These are phyloP conservation scores for Cyberlindnera maclurae DNA, from an alignment of 805 yeast species.

Conservation along the genomic window DNA sequence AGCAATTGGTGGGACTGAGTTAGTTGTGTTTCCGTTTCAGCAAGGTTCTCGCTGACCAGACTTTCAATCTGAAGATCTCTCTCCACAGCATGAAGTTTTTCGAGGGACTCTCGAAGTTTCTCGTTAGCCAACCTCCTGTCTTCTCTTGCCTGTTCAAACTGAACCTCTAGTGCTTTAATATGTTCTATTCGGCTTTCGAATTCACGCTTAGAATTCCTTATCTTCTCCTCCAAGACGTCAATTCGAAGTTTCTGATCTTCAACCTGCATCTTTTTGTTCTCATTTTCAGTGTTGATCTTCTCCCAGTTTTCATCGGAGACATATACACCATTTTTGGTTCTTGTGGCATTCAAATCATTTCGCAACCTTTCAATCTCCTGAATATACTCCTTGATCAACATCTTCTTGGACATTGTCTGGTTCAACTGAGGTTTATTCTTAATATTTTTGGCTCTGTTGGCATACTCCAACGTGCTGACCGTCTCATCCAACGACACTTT, in stretches of 20 bases:
- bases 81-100: constrained; percentile 5
- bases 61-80: constrained; percentile 14
- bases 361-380: constrained; percentile 49
- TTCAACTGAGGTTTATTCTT: constrained; percentile 60
- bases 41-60: constrained; percentile 11
- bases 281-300: constrained; percentile 35
- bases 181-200: constrained; percentile 30
- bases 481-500: constrained; percentile 67
- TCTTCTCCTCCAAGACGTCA: constrained; percentile 41
- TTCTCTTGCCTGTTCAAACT: constrained; percentile 10
- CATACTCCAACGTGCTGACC: constrained; percentile 74
- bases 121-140: constrained; percentile 3
- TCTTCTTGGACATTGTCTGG: constrained; percentile 51
- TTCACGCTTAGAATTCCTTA: constrained; percentile 33
- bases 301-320: constrained; percentile 47
- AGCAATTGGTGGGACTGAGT: constrained; percentile 9
- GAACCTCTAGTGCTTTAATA: constrained; percentile 13
- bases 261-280: constrained; percentile 41
- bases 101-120: constrained; percentile 7
- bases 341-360: constrained; percentile 54
- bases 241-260: constrained; percentile 44
- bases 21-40: constrained; percentile 18
- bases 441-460: constrained; percentile 73
- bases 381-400: constrained; percentile 45
- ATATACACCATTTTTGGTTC: constrained; percentile 61